Evolutionary conservation across 139 green algal genomes (phyloP).

Genomic region (Picocystis salinarum): DNA sequence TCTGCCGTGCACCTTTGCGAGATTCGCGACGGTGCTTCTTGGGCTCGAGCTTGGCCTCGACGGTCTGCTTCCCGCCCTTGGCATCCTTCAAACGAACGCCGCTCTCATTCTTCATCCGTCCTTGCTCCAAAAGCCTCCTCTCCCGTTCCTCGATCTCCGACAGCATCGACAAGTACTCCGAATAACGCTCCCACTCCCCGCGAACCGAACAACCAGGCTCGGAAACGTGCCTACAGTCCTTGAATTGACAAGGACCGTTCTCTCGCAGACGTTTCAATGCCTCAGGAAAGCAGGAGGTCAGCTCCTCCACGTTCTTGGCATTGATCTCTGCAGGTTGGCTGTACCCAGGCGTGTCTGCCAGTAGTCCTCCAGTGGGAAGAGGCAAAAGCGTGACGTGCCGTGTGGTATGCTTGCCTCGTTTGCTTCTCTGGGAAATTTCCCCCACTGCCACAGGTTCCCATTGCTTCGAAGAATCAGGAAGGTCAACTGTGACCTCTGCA

Average conservation of each 20-base stretch:
- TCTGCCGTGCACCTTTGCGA: too few relatives aligned
- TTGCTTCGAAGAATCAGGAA: conserved; percentile 2
- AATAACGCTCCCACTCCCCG: conserved; percentile 18
- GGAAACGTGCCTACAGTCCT: conserved; percentile 3
- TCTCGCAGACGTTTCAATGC: conserved; percentile 3
- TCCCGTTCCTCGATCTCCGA: conserved; percentile 42
- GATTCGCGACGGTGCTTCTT: conserved; percentile 57
- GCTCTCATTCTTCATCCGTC: conserved; percentile 7
- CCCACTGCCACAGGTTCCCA: conserved; percentile 31
- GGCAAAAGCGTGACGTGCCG: conserved; percentile 55
- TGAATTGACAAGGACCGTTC: not conserved
- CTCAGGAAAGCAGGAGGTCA: conserved; percentile 12
- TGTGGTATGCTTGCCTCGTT: conserved; percentile 80
- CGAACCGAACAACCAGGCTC: conserved; percentile 1
- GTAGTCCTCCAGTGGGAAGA: conserved; percentile 43
- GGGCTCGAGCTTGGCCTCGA: conserved; percentile 51
- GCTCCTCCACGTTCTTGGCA: not conserved
- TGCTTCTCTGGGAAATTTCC: conserved; percentile 43
- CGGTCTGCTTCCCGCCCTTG: conserved; percentile 31
- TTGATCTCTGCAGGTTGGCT: conserved; percentile 42
- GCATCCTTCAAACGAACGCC: conserved; percentile 17
- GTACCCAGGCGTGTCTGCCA: conserved; percentile 88
- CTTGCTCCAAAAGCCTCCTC: conserved; percentile 19
- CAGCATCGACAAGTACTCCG: conserved; percentile 32
- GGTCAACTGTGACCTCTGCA: not conserved